Conservation (phyloP, 805 yeast genomes). For the Sugiyamaella qingdaonensis region DNA sequence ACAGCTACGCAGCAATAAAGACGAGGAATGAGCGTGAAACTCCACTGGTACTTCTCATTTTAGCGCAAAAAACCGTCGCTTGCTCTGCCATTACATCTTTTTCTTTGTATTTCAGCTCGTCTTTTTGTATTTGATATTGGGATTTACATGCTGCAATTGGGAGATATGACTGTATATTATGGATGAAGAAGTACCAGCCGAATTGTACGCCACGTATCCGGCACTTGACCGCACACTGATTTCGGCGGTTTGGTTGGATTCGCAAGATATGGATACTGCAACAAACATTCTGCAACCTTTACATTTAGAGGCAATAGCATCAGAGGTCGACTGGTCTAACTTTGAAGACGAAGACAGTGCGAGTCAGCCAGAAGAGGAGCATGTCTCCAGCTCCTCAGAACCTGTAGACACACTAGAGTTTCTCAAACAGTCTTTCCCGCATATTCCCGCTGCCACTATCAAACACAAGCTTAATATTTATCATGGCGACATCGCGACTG, state of each 20-base stretch:
- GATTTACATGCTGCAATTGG: too few relatives aligned
- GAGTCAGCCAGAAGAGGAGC: neutral
- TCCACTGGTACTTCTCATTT: too few relatives aligned
- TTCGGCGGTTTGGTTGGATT: conserved; percentile 1
- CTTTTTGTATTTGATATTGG: too few relatives aligned
- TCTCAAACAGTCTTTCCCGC: conserved; percentile 21
- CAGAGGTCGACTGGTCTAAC: conserved; percentile 5
- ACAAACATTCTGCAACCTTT: neutral
- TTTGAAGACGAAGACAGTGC: conserved; percentile 1
- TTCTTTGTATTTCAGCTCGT: too few relatives aligned
- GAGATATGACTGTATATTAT: neutral
- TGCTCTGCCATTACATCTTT: too few relatives aligned
- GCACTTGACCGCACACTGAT: conserved; percentile 4
- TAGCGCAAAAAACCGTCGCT: too few relatives aligned
- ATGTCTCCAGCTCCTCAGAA: neutral
- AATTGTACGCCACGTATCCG: conserved; percentile 1
- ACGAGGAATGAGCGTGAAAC: too few relatives aligned
- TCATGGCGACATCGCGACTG: conserved; percentile 18
- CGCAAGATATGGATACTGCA: neutral
- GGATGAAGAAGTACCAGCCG: neutral
- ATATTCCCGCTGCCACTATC: conserved; percentile 10
- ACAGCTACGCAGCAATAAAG: too few relatives aligned
- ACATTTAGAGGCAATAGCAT: conserved; percentile 5
- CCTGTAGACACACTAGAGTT: conserved; percentile 8
- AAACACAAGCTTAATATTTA: conserved; percentile 11